Evolutionary conservation across 176 grass and related monocot genomes (phyloP).

Genomic region (Raddia distichophylla): DNA sequence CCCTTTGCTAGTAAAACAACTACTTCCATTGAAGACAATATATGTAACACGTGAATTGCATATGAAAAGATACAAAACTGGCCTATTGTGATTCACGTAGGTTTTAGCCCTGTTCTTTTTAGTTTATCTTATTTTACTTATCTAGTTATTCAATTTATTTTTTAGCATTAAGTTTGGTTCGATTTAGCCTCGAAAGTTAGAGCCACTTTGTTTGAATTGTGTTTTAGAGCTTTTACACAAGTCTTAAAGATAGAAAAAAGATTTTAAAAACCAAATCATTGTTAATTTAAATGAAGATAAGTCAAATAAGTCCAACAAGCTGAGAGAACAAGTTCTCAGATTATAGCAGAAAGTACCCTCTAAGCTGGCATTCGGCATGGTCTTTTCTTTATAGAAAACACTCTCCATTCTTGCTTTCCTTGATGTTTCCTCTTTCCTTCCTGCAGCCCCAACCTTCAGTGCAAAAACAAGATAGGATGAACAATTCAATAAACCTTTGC

Average conservation of each 20-base stretch:
- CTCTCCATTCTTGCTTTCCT: background rate
- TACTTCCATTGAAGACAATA: background rate
- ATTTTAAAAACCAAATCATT: too few relatives aligned
- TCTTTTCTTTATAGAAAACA: background rate
- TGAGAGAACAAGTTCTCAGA: too few relatives aligned
- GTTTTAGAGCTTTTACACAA: too few relatives aligned
- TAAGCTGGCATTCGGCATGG: background rate
- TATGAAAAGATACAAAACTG: background rate
- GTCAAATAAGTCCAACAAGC: too few relatives aligned
- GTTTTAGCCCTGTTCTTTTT: background rate
- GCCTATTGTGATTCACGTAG: background rate
- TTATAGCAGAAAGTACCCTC: background rate
- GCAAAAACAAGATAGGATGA: background rate
- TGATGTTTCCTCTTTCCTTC: background rate
- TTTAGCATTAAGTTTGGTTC: too few relatives aligned
- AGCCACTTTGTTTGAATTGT: too few relatives aligned
- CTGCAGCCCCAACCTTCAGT: background rate
- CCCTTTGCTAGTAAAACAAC: background rate
- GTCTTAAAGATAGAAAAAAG: too few relatives aligned
- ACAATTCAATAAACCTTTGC: background rate
- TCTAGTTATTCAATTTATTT: too few relatives aligned
- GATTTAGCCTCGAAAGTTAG: too few relatives aligned
- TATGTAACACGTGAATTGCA: background rate
- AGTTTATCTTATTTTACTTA: too few relatives aligned
- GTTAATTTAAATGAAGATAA: too few relatives aligned